Conservation (phyloP, 2,329 filamentous ascomycete species). For the Aureobasidium sp. region DNA sequence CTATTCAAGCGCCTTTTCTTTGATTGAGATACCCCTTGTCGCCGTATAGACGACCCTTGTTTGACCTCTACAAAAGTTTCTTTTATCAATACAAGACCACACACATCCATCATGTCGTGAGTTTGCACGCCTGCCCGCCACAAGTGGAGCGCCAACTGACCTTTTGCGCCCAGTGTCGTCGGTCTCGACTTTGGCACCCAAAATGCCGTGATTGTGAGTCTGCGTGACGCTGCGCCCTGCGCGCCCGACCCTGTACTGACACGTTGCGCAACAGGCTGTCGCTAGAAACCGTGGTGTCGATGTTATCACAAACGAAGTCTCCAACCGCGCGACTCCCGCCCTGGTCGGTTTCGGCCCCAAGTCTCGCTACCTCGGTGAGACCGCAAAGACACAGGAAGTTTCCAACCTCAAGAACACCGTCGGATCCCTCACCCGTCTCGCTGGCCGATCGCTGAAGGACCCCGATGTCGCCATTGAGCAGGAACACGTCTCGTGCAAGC, state of each 20-base stretch:
- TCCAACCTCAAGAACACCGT: conserved; percentile 99
- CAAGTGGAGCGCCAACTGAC: conserved; percentile 15
- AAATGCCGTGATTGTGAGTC: conserved; percentile 70
- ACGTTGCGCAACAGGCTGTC: conserved; percentile 49
- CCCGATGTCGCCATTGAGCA: conserved; percentile 91
- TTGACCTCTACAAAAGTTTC: conserved; percentile 4
- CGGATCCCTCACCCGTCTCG: conserved; percentile 81
- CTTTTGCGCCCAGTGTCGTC: conserved; percentile 30
- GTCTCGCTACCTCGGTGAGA: conserved; percentile 85
- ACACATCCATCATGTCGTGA: conserved; percentile 4
- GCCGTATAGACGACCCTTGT: conserved; percentile 3
- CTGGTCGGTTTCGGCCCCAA: conserved; percentile 93
- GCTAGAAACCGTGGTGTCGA: conserved; percentile 98
- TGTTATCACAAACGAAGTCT: conserved; percentile 98
- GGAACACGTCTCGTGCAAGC: conserved; percentile 74
- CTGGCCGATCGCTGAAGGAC: conserved; percentile 76
- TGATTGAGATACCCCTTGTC: conserved; percentile 11
- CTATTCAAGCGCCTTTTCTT: conserved; percentile 10
- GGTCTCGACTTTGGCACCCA: conserved; percentile 93
- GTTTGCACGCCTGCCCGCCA: not conserved
- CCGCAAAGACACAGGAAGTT: conserved; percentile 97
- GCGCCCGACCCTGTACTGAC: conserved; percentile 14
- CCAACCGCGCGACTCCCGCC: conserved; percentile 94
- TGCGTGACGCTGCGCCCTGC: not conserved
- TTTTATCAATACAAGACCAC: not conserved